Conservation (phyloP, 805 yeast species). For the Candida ponderosae region DNA sequence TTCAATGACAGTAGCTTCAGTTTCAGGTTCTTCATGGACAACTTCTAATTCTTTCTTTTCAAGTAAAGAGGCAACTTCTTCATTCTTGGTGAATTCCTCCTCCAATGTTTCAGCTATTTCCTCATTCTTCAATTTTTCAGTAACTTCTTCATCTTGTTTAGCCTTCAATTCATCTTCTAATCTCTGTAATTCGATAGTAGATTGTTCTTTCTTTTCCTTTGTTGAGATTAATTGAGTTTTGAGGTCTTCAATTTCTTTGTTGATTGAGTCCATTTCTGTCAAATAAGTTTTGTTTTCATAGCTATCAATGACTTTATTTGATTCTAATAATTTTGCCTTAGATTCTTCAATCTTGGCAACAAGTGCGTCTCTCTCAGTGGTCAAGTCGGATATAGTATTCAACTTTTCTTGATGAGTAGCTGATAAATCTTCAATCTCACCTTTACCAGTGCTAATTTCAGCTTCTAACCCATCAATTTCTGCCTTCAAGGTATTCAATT, state of each 20-base stretch:
- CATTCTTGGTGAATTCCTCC: conserved; percentile 9
- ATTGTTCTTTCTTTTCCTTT: conserved; percentile 6
- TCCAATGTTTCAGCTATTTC: conserved; percentile 9
- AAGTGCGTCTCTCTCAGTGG: conserved; percentile 11
- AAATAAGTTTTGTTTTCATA: conserved; percentile 7
- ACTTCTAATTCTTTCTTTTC: conserved; percentile 5
- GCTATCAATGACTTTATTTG: conserved; percentile 2
- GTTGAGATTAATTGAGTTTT: conserved; percentile 7
- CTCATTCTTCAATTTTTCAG: conserved; percentile 8
- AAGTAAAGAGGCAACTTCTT: background rate
- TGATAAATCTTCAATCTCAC: conserved; percentile 11
- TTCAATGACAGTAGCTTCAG: conserved; percentile 1
- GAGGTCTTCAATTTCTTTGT: conserved; percentile 10
- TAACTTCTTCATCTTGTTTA: conserved; percentile 6
- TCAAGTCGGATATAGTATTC: conserved; percentile 11
- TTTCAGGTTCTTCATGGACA: conserved; percentile 8
- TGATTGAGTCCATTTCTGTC: conserved; percentile 12
- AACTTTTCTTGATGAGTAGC: conserved; percentile 8
- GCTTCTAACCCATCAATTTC: conserved; percentile 11
- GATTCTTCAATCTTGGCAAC: conserved; percentile 4
- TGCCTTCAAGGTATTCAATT: conserved; percentile 9
- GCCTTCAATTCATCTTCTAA: background rate
- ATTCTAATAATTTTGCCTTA: conserved; percentile 1
- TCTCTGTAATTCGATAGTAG: conserved; percentile 1
- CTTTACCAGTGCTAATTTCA: conserved; percentile 10